Percentiles rank a stretch among this genome's conserved stretches.
These are phyloP conservation scores for Ruellia speciosa DNA, from an alignment of 305 asterid species.

Conservation along the genomic window DNA sequence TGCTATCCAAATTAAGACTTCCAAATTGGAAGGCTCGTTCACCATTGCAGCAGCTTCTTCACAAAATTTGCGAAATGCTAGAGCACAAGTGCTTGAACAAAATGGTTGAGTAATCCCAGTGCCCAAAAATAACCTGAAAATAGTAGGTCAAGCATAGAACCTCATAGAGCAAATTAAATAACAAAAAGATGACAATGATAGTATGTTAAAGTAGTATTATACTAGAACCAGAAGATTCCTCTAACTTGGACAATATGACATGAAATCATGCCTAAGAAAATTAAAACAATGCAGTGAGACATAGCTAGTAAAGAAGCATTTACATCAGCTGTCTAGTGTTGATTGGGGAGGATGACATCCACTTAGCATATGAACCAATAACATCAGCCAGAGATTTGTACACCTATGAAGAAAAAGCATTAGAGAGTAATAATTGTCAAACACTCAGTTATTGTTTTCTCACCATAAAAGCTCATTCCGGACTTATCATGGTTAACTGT, in stretches of 20 bases:
- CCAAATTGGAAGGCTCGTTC: conserved; percentile 71
- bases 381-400: conserved; percentile 77
- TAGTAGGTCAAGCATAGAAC: conserved; percentile 24
- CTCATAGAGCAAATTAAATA: conserved; percentile 16
- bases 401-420: conserved; percentile 41
- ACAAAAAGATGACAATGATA: conserved; percentile 8
- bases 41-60: conserved; percentile 62
- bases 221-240: conserved; percentile 17
- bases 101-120: conserved; percentile 60
- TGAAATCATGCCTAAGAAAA: conserved; percentile 22
- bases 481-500: conserved; percentile 19
- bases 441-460: conserved; percentile 1
- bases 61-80: conserved; percentile 70
- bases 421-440: conserved; percentile 17
- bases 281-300: conserved; percentile 15
- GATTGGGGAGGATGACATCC: conserved; percentile 51
- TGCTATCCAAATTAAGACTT: conserved; percentile 79
- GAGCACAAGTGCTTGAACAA: conserved; percentile 70
- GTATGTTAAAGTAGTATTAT: conserved; percentile 10
- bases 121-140: conserved; percentile 72
- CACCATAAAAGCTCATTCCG: conserved; percentile 11
- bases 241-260: conserved; percentile 13
- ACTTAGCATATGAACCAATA: conserved; percentile 72
- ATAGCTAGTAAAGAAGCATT: conserved; percentile 32
- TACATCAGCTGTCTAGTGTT: conserved; percentile 62